Evolutionary conservation across 163 green algal genomes (phyloP).

Genomic region (Prototheca wickerhamii): DNA sequence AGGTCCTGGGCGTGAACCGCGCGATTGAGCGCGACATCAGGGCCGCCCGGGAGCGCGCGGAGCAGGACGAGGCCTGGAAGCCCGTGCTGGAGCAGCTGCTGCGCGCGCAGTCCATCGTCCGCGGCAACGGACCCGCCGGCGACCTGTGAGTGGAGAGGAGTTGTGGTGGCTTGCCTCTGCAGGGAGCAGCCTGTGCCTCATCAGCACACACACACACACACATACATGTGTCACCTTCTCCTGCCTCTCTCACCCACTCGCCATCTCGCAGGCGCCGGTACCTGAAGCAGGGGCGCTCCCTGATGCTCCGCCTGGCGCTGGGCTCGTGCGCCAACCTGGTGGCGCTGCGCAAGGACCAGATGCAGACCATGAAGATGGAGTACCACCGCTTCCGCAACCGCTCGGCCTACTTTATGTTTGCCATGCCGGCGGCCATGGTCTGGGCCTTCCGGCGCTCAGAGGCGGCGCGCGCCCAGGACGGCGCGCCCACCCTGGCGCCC

Average conservation of each 20-base stretch:
- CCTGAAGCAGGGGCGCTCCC: constrained; percentile 26
- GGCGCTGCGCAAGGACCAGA: constrained; percentile 46
- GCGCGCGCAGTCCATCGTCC: constrained; percentile 26
- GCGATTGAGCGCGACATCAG: not conserved
- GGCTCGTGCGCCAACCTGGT: constrained; percentile 48
- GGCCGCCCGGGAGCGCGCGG: constrained; percentile 1
- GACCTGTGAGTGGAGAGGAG: constrained; percentile 38
- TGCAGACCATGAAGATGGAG: constrained; percentile 64
- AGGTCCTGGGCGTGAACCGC: constrained; percentile 33
- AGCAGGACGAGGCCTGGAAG: not conserved
- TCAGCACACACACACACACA: too few relatives aligned
- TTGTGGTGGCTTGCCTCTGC: not conserved
- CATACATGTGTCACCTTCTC: too few relatives aligned
- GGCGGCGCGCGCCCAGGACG: constrained; percentile 6
- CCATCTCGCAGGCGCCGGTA: constrained; percentile 33
- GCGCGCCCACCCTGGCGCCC: constrained; percentile 9
- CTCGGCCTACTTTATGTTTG: constrained; percentile 50
- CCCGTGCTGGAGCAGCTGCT: constrained; percentile 26
- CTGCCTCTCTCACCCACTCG: not conserved
- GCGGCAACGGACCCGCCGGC: constrained; percentile 41
- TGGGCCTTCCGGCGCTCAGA: constrained; percentile 44
- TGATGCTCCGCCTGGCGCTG: constrained; percentile 47
- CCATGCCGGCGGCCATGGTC: constrained; percentile 36
- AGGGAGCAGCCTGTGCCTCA: not conserved
- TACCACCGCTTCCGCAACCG: constrained; percentile 72